Percentiles rank a stretch among this genome's conserved stretches.
Conservation (phyloP, 768 basidiomycete species). For the Russula ochroleuca region DNA sequence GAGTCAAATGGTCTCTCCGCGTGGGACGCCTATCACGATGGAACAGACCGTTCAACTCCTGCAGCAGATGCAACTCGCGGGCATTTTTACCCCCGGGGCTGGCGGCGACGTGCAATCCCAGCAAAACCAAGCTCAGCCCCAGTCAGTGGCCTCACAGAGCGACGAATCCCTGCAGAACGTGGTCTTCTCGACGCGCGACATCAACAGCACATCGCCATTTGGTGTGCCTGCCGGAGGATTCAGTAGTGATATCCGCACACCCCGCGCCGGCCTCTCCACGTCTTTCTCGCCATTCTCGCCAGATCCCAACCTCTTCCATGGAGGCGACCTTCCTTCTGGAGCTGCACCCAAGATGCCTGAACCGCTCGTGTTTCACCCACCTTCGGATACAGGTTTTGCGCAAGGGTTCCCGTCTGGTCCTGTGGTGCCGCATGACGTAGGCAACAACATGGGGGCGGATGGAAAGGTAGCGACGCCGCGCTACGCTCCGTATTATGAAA, state of each 20-base stretch:
- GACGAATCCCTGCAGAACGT: conserved; percentile 21
- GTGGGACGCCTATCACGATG: conserved; percentile 40
- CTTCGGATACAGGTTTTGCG: conserved; percentile 1
- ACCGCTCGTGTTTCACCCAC: conserved; percentile 43
- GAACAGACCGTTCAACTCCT: conserved; percentile 62
- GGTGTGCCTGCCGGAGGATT: conserved; percentile 19
- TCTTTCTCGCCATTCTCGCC: conserved; percentile 77
- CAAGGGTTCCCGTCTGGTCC: conserved; percentile 42
- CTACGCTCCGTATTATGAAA: conserved; percentile 44
- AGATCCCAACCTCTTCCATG: conserved; percentile 51
- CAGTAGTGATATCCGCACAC: conserved; percentile 19
- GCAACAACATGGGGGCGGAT: conserved; percentile 39
- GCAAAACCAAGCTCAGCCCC: conserved; percentile 29
- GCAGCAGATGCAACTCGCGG: conserved; percentile 49
- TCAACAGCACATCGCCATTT: conserved; percentile 21
- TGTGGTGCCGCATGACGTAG: conserved; percentile 27
- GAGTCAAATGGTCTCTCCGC: conserved; percentile 29
- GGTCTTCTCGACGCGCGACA: conserved; percentile 20
- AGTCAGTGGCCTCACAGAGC: conserved; percentile 22
- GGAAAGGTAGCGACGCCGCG: conserved; percentile 41
- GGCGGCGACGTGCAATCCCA: conserved; percentile 26
- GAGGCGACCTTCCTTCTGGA: conserved; percentile 39
- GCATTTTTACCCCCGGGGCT: conserved; percentile 34
- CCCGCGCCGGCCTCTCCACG: conserved; percentile 17
- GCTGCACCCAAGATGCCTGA: conserved; percentile 38